Evolutionary conservation across 495 filamentous ascomycete genomes (phyloP), one percentile per base, ranked within the genome.

Genomic region (Emericellopsis terricola): DNA sequence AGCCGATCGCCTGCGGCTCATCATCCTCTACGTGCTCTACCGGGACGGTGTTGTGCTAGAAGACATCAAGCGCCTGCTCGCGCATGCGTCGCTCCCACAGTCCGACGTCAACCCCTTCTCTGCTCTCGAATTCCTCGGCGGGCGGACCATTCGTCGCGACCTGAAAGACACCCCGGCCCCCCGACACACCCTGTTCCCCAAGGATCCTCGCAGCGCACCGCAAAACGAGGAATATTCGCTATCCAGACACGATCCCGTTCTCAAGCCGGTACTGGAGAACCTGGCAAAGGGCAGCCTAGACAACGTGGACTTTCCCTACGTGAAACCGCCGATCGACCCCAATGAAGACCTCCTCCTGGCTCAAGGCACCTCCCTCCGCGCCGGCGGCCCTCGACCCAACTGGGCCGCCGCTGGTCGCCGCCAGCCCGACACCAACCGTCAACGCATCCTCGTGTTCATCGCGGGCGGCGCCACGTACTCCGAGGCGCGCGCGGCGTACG

Each of bases 381-480:
- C 84, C 18, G 31, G 17, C 5, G 70, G 68, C 15, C n/a, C n/a
- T n/a, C 92, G 92, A 43, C 89, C 89, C 5, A 89, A 85, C 8
- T 97, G 89, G 89, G 89, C 89, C 6, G 79, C 78, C 32, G 77
- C 81, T 9, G 71, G 81, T 34, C n/a, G n/a, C n/a, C 64, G 74
- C 17, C 66, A 76, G 11, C 69, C 71, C 8, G 69, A 77, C 14
- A 86, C 94, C 44, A 83, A 81, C 34, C 71, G 76, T 29, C 89
- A 97, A 53, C 76, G 89, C 28, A 71, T 96, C 29, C 79, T 97
- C 38, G 77, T 96, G 30, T 94, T 94, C 52, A 78, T 96, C 73
- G 87, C 89, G 14, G 89, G 91, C 23, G 89, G 89, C 27, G 91
- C 91, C 5, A 97, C 86, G 2, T 89, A 86, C 51, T 78, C 79